A percentile compares a stretch with the other conserved stretches of the same genome.
Evolutionary conservation across 371 early-diverging fungal genomes (phyloP).

Genomic region (Parasitella parasitica): DNA sequence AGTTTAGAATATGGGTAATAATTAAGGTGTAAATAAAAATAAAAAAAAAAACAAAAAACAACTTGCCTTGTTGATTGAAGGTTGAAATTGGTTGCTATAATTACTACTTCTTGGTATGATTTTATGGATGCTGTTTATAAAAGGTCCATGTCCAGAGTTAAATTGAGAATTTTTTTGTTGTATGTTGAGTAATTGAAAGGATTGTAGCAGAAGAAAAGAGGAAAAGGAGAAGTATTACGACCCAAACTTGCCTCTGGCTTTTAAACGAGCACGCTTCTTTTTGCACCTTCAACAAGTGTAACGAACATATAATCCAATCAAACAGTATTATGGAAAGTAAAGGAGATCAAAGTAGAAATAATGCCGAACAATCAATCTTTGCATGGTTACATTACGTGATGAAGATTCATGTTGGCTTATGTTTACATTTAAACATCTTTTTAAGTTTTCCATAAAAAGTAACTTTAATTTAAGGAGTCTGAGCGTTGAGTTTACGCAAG

Average conservation of each 20-base stretch:
- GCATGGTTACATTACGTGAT: not conserved
- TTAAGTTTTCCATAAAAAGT: not conserved
- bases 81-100: not conserved
- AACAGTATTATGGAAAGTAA: not conserved
- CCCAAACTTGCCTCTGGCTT: not conserved
- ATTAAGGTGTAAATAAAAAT: no score
- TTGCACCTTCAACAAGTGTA: not conserved
- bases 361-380: not conserved
- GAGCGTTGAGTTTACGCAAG: not conserved
- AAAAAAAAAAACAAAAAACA: not conserved
- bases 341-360: not conserved
- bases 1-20: not conserved
- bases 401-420: not conserved
- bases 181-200: not conserved
- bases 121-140: not conserved
- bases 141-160: not conserved
- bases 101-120: not conserved
- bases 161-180: not conserved
- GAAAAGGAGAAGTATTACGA: not conserved
- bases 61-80: not conserved
- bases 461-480: not conserved
- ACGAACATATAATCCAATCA: not conserved
- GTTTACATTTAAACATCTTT: not conserved
- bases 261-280: not conserved
- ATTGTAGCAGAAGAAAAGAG: not conserved